A percentile compares a stretch with the other conserved stretches of the same genome.
phyloP scores from a whole-genome alignment of 2,329 filamentous ascomycete genomes.

The Atkinsonella texensis region DNA sequence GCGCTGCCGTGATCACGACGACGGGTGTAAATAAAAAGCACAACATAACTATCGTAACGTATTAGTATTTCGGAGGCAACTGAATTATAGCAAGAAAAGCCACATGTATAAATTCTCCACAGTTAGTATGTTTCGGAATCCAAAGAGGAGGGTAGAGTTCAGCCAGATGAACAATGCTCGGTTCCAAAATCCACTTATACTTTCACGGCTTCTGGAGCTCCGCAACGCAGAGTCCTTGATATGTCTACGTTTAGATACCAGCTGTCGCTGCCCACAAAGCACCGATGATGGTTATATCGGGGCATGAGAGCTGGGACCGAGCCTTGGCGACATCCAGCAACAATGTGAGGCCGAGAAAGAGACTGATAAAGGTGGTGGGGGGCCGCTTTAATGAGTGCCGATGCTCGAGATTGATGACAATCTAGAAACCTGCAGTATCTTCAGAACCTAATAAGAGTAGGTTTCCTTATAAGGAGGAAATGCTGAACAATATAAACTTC shows the following conservation, averaged over 20 bases:
- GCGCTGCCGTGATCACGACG: slow-evolving; percentile 6
- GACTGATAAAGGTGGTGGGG: slow-evolving; percentile 29
- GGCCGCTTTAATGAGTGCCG: slow-evolving; percentile 20
- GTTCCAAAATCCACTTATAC: slow-evolving; percentile 16
- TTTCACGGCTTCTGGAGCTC: background rate
- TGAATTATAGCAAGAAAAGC: too few species aligned
- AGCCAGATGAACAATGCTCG: slow-evolving; percentile 17
- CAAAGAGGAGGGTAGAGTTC: slow-evolving; percentile 15
- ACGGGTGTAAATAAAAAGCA: slow-evolving; percentile 6
- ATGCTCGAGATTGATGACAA: slow-evolving; percentile 21
- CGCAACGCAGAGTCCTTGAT: background rate
- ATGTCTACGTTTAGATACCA: slow-evolving; percentile 7
- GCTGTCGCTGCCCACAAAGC: slow-evolving; percentile 19
- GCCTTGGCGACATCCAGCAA: slow-evolving; percentile 27
- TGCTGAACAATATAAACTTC: too few species aligned
- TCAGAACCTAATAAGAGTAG: too few species aligned
- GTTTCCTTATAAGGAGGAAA: too few species aligned
- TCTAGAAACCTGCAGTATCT: too few species aligned
- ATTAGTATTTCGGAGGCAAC: background rate
- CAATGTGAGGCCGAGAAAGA: slow-evolving; percentile 25
- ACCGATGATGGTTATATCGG: slow-evolving; percentile 11
- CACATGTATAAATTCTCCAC: slow-evolving; percentile 21
- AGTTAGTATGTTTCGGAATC: slow-evolving; percentile 19
- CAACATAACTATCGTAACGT: background rate
- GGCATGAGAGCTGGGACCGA: slow-evolving; percentile 15